A percentile compares a stretch with the other conserved stretches of the same genome.
phyloP scores from a whole-genome alignment of 192 early-diverging fungal genomes.

The Entrophospora sp. region DNA sequence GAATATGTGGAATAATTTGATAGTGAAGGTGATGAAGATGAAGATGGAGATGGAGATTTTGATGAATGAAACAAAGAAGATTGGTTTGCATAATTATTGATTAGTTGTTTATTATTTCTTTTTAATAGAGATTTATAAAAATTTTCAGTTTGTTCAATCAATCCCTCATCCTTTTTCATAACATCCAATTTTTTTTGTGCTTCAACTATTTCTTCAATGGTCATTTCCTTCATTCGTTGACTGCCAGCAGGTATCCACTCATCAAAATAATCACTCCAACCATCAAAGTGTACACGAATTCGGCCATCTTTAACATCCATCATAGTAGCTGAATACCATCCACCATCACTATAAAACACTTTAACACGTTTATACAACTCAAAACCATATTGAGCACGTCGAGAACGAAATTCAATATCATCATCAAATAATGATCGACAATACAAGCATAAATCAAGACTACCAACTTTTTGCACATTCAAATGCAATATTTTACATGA shows the following conservation, averaged over 20 bases:
- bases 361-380: slow-evolving; percentile 31
- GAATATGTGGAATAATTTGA: too few species aligned
- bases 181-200: slow-evolving; percentile 14
- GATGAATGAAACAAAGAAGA: too few species aligned
- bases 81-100: too few species aligned
- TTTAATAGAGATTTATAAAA: neutral
- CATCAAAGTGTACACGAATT: slow-evolving; percentile 44
- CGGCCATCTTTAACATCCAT: slow-evolving; percentile 32
- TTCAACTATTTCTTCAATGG: slow-evolving; percentile 22
- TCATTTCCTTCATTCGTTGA: slow-evolving; percentile 27
- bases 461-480: slow-evolving; percentile 12
- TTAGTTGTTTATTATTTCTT: slow-evolving; percentile 6
- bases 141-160: neutral
- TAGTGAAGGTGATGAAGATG: too few species aligned
- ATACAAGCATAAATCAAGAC: slow-evolving; percentile 13
- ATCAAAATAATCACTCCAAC: slow-evolving; percentile 41
- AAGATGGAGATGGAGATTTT: too few species aligned
- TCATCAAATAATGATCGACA: slow-evolving; percentile 12
- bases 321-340: slow-evolving; percentile 40
- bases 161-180: slow-evolving; percentile 12
- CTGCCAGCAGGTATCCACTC: slow-evolving; percentile 49
- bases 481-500: slow-evolving; percentile 15
- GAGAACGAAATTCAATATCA: neutral
- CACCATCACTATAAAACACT: slow-evolving; percentile 30
- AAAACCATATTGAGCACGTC: slow-evolving; percentile 30